Evolutionary conservation across 805 yeast species (phyloP), one percentile per base, ranked within the genome.

Genomic region (Vanderwaltozyma yarrowii): DNA sequence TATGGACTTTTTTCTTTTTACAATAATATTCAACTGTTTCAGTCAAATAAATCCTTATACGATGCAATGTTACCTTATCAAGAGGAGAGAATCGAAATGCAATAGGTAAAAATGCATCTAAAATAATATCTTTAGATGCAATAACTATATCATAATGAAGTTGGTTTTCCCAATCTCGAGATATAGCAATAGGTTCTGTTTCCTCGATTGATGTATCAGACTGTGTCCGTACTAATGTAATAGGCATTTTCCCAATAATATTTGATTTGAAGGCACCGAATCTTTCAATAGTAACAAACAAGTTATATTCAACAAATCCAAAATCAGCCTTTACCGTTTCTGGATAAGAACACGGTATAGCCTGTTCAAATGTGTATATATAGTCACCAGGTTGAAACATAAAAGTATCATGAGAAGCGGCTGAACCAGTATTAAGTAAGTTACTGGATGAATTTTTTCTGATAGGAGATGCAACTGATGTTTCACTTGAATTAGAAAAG

Each of bases 11-110:
- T 53, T 83, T 81, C 56, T 81, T 74, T 30, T 76, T 74, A 61
- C 96, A 85, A 60, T 74, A 92, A 58, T 92, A 94, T 57, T 89
- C 97, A 59, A 83, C 64, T 50, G 84, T 86, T 56, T 92, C 98
- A 1, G 96, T 81, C 21, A 92, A 52, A 51, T 82, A 86, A 7
- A 92, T 74, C 36, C 96, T 68, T 40, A 92, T 76, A 44, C 97
- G 70, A 57, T 89, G 97, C 32, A 88, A 65, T 32, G 82, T 78
- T 15, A 92, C 63, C 54, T 92, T 92, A 33, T 87, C 95, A 34
- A 89, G 56, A 1, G 97, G 97, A 0, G 83, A 76, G 44, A 92
- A 72, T 48, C 80, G 69, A 61, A 92, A 83, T 2, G 88, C 82
- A 8, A 92, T 67, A 1, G 97, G 97, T 37, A 92, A 62, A 49